Evolutionary conservation across 2,329 filamentous ascomycete genomes (phyloP).

Genomic region (Leptographium flavum): DNA sequence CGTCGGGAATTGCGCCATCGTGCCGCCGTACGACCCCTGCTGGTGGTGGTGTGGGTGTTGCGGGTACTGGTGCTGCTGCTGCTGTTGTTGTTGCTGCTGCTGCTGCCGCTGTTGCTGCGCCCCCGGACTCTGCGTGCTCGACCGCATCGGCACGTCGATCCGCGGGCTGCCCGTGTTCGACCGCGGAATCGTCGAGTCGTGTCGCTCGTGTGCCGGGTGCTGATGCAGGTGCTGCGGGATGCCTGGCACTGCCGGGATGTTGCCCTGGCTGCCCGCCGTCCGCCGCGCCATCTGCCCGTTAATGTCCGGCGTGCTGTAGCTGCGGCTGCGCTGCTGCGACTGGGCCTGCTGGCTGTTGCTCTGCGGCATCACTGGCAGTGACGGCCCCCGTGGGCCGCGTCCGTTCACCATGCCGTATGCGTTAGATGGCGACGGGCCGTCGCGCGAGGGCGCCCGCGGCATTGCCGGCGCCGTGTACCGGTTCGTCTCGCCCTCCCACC

Average conservation of each 20-base stretch:
- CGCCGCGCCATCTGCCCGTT: constrained; percentile 46
- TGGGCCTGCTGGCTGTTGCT: constrained; percentile 37
- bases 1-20: constrained; percentile 40
- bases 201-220: constrained; percentile 33
- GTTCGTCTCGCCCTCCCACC: constrained; percentile 50
- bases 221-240: constrained; percentile 58
- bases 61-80: constrained; percentile 41
- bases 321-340: constrained; percentile 59
- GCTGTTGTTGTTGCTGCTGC: constrained; percentile 9
- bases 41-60: constrained; percentile 30
- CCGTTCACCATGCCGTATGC: constrained; percentile 42
- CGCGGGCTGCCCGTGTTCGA: constrained; percentile 72
- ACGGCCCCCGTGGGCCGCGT: constrained; percentile 61
- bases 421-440: constrained; percentile 51
- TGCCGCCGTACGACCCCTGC: constrained; percentile 32
- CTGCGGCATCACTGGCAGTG: constrained; percentile 51
- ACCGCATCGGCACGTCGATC: constrained; percentile 50
- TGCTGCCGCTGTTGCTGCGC: constrained; percentile 46
- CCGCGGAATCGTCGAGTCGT: constrained; percentile 53
- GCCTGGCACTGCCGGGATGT: constrained; percentile 57
- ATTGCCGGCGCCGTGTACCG: constrained; percentile 83
- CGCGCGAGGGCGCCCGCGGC: constrained; percentile 65
- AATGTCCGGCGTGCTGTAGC: constrained; percentile 91
- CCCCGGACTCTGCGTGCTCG: constrained; percentile 57
- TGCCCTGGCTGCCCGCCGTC: constrained; percentile 36